Percentiles rank a stretch among this genome's conserved stretches.
Evolutionary conservation across 2,329 filamentous ascomycete species (phyloP).

Genomic region (Thelonectria olida): DNA sequence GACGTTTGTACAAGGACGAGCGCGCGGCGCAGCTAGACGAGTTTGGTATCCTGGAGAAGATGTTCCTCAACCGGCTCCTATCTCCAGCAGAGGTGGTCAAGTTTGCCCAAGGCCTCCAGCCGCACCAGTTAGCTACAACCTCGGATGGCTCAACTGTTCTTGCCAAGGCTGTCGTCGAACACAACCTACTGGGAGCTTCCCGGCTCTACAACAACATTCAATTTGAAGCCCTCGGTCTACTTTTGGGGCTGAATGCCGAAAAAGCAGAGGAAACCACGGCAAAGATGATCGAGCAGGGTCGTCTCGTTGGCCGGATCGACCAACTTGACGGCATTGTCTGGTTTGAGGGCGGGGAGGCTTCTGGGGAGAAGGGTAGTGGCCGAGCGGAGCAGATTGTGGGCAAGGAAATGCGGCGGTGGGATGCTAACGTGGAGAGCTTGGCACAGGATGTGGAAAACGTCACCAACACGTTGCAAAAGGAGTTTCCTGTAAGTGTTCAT

Average conservation of each 20-base stretch:
- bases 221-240: conserved; percentile 76
- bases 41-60: conserved; percentile 93
- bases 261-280: conserved; percentile 92
- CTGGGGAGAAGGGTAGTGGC: conserved; percentile 73
- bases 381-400: conserved; percentile 70
- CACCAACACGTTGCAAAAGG: conserved; percentile 80
- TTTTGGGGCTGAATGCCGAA: conserved; percentile 81
- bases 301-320: conserved; percentile 88
- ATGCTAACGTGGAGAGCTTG: conserved; percentile 84
- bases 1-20: conserved; percentile 92
- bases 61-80: conserved; percentile 91
- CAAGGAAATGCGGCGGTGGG: conserved; percentile 84
- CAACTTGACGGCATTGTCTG: conserved; percentile 90
- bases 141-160: conserved; percentile 93
- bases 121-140: conserved; percentile 90
- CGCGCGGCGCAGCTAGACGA: conserved; percentile 79
- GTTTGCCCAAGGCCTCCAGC: conserved; percentile 81
- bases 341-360: conserved; percentile 81
- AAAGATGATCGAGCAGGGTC: conserved; percentile 94
- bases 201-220: conserved; percentile 81
- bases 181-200: conserved; percentile 90
- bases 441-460: conserved; percentile 91
- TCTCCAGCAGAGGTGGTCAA: conserved; percentile 83
- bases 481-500: conserved; percentile 70
- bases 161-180: conserved; percentile 92